Base-by-base conservation (phyloP, 805 yeast species). In the Blastobotrys muscicola region DNA sequence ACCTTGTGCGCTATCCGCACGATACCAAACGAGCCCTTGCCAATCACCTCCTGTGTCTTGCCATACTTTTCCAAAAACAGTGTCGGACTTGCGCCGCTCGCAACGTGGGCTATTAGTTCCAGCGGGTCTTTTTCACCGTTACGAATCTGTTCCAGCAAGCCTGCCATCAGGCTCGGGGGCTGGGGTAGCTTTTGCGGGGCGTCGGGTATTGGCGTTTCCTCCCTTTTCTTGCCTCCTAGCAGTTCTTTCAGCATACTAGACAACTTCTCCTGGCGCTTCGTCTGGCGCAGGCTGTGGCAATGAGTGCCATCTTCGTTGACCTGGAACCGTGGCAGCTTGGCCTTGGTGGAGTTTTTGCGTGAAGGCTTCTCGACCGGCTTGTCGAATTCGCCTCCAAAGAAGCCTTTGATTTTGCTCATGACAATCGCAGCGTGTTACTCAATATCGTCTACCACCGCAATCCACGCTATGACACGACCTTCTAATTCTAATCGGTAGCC, bases 11-110 rank as follows among this genome's bases (percentile, higher is more conserved):
- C 75, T 4, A 92, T 76, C 48, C 96, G 71, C 14, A 90, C 97
- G 38, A 86, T 85, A 13, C 98, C 98, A 67, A 84, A 90, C 0
- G 96, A 80, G 14, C 97, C 97, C 41, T 84, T 75, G 20, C 98
- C 98, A 50, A 92, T 76, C 39, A 89, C 85, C 60, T 90, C 97
- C 63, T 86, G 95, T 61, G 97, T 90, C 42, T 83, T 74, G 36
- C 98, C 98, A 61, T 90, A 90, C 59, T 89, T 84, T 53, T 87
- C 89, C 7, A 78, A 82, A 60, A 90, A 82, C 8, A 89, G 76
- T 39, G 77, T 26, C 20, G 15, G 15, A 15, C 10, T 33, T 4
- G 39, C 34, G n/a, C 57, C 31, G 67, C 56, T 54, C 51, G 30
- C 26, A 47, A 42, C 20, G 26, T 39, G 10, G 16, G 39, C 35